Evolutionary conservation across 805 yeast species (phyloP), one percentile per base, ranked within the genome.

Genomic region (Candida golubevii): DNA sequence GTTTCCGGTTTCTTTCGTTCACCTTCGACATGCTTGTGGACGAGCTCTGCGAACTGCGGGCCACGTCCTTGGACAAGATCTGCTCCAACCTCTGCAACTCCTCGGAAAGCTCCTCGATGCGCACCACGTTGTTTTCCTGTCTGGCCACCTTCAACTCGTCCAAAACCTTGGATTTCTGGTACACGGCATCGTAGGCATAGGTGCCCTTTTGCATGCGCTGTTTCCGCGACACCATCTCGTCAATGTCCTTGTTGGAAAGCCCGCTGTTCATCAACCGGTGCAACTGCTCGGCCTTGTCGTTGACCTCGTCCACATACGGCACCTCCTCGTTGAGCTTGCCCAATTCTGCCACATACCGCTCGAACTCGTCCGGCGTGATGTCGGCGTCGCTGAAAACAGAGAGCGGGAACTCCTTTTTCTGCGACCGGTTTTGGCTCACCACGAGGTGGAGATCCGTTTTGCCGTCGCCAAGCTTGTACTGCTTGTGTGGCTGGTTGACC

Each of bases 1-100:
- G 75, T 55, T 80, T 85, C 62, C 96, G 78, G 65, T 93, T 93
- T 57, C 96, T 80, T 56, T 85, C 84, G 53, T 89, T 88, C 41
- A 89, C 86, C 53, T 78, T 80, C 35, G 85, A 78, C 68, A 88
- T 74, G 44, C 47, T 42, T 45, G 79, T 73, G 51, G 65, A 71
- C 50, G 65, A 70, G 57, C 61, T 63, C 46, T 66, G 65, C 60
- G 66, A 54, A 50, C 65, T 66, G 13, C 57, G 40, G 43, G 49
- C 53, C 49, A 64, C 61, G 46, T 61, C 49, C 26, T 63, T 57
- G 52, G 66, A 66, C 50, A 79, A 64, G 56, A 74, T 73, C 37
- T 67, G 60, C 35, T 78, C 79, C 51, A 82, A 65, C 38, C 71
- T 49, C 63, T 15, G 72, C 65, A 53, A 71, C 59, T 55, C 69